Percentiles rank a stretch among this genome's conserved stretches.
These are phyloP conservation scores for Colletotrichum orchidophilum DNA, from an alignment of 2,329 filamentous ascomycete genomes.

Conservation along the genomic window DNA sequence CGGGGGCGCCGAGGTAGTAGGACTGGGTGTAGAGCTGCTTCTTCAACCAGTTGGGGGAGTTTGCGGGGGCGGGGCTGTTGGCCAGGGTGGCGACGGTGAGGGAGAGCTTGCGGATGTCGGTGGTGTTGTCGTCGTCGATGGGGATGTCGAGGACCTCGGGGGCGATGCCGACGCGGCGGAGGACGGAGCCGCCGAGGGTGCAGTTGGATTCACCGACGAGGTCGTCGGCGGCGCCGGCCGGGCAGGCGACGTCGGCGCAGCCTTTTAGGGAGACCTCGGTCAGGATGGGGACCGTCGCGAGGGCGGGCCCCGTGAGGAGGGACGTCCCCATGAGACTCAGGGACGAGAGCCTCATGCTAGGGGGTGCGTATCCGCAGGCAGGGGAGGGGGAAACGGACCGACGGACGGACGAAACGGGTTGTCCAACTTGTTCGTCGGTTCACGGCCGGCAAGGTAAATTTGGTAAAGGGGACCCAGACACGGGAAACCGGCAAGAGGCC, in stretches of 20 bases:
- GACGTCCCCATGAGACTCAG: conserved; percentile 28
- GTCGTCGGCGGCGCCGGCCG: conserved; percentile 21
- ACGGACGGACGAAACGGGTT: not conserved
- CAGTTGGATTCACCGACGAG: conserved; percentile 32
- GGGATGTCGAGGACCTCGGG: conserved; percentile 31
- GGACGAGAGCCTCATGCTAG: conserved; percentile 19
- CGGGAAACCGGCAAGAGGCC: not conserved
- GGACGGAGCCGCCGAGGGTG: conserved; percentile 30
- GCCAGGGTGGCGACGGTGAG: conserved; percentile 24
- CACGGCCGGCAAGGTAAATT: not conserved
- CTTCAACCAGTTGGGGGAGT: conserved; percentile 20
- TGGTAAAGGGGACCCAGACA: not conserved
- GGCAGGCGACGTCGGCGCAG: conserved; percentile 28
- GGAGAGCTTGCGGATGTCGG: conserved; percentile 29
- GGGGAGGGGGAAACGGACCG: not conserved
- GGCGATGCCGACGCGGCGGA: conserved; percentile 31
- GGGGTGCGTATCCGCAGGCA: not conserved
- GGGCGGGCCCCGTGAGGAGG: conserved; percentile 28
- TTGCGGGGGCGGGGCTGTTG: not conserved
- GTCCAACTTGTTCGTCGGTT: not conserved
- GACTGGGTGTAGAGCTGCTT: conserved; percentile 32
- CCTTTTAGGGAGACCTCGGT: conserved; percentile 27
- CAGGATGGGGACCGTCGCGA: conserved; percentile 32
- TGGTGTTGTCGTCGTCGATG: conserved; percentile 27
- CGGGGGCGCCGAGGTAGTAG: conserved; percentile 30